Base-by-base conservation (phyloP, 495 filamentous ascomycete species). In the Neurospora tetrasperma region DNA sequence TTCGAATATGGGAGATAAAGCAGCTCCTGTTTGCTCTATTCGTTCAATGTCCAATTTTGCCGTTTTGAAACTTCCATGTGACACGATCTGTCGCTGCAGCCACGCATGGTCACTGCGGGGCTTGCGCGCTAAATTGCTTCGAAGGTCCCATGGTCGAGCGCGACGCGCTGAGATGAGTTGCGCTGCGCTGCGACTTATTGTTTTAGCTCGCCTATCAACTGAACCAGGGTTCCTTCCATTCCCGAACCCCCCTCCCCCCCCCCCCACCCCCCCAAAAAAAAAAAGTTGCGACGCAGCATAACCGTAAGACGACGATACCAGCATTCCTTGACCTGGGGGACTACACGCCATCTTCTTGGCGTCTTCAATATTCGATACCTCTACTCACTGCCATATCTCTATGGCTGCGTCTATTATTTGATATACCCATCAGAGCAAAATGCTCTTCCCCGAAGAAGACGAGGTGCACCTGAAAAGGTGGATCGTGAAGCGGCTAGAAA, bases 401-500 rank as follows among this genome's bases (percentile, higher is more conserved):
- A 66, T 66, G 54, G 12, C 27, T 66, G 31, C 27, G 35, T 66
- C 18, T 38, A 27, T 27, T 66, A 9, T 38, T 38, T 66, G 54
- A 66, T 16, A 18, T 18, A 66, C 54, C 12, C 18, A 66, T 5
- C 27, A 66, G 54, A 35, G 27, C 41, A 78, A 70, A 70, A 97
- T 97, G 94, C 83, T 93, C 74, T 91, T 97, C 76, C 84, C 90
- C 35, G 94, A 97, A 70, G 89, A 87, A 62, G 89, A 97, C 79
- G 87, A 89, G 70, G 83, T 84, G 16, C 84, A 90, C 41, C 85
- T 99, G 71, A 96, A 97, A 85, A 86, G 84, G 71, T 99, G 94
- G 94, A 91, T 98, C 73, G 91, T 97, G 70, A 93, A 90, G 82
- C 91, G 93, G 73, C 85, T 99, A 23, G 94, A 96, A 80, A 91